Evolutionary conservation across 2,329 filamentous ascomycete species (phyloP), one percentile per base, ranked within the genome.

Genomic region (Pestalotiopsis sp.): DNA sequence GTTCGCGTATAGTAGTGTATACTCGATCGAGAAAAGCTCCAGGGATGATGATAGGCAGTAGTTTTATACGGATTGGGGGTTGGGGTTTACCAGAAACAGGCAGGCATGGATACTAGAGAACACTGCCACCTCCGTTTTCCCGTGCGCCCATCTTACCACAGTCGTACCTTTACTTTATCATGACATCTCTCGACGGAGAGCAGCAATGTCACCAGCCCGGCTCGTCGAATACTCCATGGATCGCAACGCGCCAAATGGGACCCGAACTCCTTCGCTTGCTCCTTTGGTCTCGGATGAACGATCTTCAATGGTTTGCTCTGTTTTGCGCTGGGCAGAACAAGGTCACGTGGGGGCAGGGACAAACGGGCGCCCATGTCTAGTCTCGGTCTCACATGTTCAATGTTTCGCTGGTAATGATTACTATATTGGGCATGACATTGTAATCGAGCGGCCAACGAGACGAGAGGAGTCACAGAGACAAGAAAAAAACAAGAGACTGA

Each of bases 341-440:
- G n/a, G 36, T 64, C 61, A 52, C 61, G 61, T 64, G 61, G 14
- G 38, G 20, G 36, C 61, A 64, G 36, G 61, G 23, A 64, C 12
- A 12, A 31, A n/a, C 11, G 11, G 20, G n/a, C 17, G 20, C 20
- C 59, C 31, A 9, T 63, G 14, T 31, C 61, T 36, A 59, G 57
- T 27, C 31, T 62, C 59, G 59, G 59, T 39, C 59, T 62, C 59
- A 62, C 59, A 62, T 62, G 59, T n/a, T n/a, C n/a, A n/a, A n/a
- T n/a, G n/a, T 20, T 20, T 62, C 27, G n/a, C 31, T 39, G 59
- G 27, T 62, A 62, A 36, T 12, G 25, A 36, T 59, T 27, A 59
- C 57, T 59, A 23, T 59, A 36, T 59, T 27, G 57, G 57, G 23
- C 57, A 59, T 27, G 23, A 27, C 45, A 52, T 23, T 52, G 45